Base-by-base conservation (phyloP, 306 rosid genomes). In the Corylus americana region DNA sequence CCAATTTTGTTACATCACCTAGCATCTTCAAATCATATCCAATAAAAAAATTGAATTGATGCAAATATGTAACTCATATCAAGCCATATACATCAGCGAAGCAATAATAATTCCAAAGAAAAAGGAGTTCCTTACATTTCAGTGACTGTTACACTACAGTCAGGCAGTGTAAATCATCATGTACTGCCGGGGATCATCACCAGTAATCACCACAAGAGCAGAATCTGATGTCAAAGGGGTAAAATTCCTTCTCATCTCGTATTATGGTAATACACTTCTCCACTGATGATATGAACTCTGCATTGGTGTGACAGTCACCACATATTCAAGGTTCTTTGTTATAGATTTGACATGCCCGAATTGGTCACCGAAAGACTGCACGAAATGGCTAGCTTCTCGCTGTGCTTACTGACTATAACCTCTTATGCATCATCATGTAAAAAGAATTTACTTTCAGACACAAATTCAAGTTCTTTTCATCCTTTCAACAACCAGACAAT, bases 311-410 rank as follows among this genome's bases (percentile, higher is more conserved):
- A 57, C 94, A 92, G 75, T 91, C 97, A 8, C 86, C 83, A 58
- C 94, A 92, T 49, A 89, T 90, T 81, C 94, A 44, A 91, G 90
- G 81, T 91, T 93, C 84, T 90, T 91, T 66, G 84, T 84, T 76
- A 91, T 88, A 55, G 88, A 79, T 16, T 25, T 0, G 92, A 92
- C 79, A 62, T 57, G 63, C 84, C 83, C 66, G 75, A 55, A 29
- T 55, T 68, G 54, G 81, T 73, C 75, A 88, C 91, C 89, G 86
- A 78, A 83, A 93, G 91, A 70, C 92, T 94, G 71, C 84, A 93
- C 39, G 97, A 94, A 77, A 93, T 86, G 58, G 96, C 96, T 82
- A 91, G 83, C 88, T 93, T 91, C 83, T 91, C 94, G 79, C 94
- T 89, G 55, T 93, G 97, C 80, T 88, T 86, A 80, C 80, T 86